These are phyloP conservation scores for Colletotrichum zoysiae DNA, from an alignment of 2,329 filamentous ascomycete genomes.

Conservation along the genomic window DNA sequence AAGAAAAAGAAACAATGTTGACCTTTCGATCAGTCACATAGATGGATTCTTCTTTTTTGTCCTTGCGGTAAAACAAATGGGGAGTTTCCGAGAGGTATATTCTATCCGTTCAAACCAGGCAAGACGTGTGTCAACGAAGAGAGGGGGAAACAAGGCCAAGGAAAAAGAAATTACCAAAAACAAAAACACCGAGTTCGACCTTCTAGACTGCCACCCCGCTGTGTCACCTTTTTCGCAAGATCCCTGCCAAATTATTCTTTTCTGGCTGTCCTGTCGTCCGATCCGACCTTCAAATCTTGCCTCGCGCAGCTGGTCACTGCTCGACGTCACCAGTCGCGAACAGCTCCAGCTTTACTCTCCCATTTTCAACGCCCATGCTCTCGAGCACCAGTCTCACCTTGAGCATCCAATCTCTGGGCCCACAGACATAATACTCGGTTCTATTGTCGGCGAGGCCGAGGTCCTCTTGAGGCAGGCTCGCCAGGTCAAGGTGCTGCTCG, in stretches of 20 bases:
- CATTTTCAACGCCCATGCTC: slow-evolving; percentile 66
- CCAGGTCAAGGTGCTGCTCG: slow-evolving; percentile 69
- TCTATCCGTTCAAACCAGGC: slow-evolving; percentile 27
- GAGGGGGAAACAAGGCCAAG: not conserved
- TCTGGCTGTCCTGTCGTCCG: not conserved
- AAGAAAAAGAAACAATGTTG: slow-evolving; percentile 20
- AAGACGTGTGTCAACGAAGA: not conserved
- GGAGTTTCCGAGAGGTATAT: slow-evolving; percentile 29
- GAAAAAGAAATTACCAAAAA: not conserved
- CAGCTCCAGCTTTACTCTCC: slow-evolving; percentile 74
- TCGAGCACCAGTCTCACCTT: slow-evolving; percentile 66
- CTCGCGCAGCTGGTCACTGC: not conserved
- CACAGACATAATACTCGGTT: slow-evolving; percentile 79
- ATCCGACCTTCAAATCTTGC: slow-evolving; percentile 15
- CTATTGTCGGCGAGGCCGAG: slow-evolving; percentile 67
- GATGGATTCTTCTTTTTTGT: not conserved
- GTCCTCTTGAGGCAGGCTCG: slow-evolving; percentile 62
- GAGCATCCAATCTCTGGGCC: slow-evolving; percentile 78
- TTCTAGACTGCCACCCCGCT: slow-evolving; percentile 13
- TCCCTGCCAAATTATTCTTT: slow-evolving; percentile 4
- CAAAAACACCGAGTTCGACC: not conserved
- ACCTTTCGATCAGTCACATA: not conserved
- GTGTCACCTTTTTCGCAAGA: slow-evolving; percentile 35
- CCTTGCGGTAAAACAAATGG: not conserved
- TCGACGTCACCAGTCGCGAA: slow-evolving; percentile 70